These are phyloP conservation scores for Thraustochytrium sp. DNA, from an alignment of 352 stramenopile species.

Conservation along the genomic window DNA sequence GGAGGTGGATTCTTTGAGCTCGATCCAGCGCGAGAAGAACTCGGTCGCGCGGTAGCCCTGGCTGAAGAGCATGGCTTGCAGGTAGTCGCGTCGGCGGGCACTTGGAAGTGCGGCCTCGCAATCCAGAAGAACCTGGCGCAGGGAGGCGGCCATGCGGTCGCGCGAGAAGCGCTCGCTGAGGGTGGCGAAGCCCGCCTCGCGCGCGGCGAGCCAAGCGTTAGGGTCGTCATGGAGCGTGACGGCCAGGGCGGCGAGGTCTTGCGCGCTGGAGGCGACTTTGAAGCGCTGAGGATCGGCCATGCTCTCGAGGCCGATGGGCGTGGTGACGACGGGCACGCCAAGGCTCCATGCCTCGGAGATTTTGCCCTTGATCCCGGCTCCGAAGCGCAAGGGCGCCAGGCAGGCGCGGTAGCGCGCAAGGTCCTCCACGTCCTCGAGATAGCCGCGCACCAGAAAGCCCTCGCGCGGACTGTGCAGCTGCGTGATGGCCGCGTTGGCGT, in stretches of 20 bases:
- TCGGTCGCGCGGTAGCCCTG: neutral
- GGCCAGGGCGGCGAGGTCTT: neutral
- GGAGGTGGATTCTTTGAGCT: neutral
- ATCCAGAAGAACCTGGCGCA: neutral
- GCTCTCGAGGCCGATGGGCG: slow-evolving; percentile 75
- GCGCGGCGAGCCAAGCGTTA: neutral
- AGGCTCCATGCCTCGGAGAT: slow-evolving; percentile 84
- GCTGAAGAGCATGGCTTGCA: neutral
- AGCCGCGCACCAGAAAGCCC: slow-evolving; percentile 67
- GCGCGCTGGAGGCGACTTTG: neutral
- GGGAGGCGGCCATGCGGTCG: neutral
- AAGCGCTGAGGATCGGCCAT: neutral
- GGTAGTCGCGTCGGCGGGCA: neutral
- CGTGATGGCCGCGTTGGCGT: slow-evolving; percentile 48
- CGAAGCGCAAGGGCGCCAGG: slow-evolving; percentile 81
- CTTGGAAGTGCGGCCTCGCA: neutral
- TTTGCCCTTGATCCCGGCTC: slow-evolving; percentile 88
- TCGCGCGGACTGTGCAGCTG: slow-evolving; percentile 46
- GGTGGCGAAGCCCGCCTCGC: neutral
- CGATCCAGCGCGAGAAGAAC: neutral
- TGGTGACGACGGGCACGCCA: slow-evolving; percentile 78
- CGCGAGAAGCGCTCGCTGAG: neutral
- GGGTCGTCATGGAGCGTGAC: neutral
- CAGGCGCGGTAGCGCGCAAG: slow-evolving; percentile 65
- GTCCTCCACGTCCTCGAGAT: slow-evolving; percentile 64